phyloP scores from a whole-genome alignment of 1,139 yeast genomes.

The Candida sanyaensis region DNA sequence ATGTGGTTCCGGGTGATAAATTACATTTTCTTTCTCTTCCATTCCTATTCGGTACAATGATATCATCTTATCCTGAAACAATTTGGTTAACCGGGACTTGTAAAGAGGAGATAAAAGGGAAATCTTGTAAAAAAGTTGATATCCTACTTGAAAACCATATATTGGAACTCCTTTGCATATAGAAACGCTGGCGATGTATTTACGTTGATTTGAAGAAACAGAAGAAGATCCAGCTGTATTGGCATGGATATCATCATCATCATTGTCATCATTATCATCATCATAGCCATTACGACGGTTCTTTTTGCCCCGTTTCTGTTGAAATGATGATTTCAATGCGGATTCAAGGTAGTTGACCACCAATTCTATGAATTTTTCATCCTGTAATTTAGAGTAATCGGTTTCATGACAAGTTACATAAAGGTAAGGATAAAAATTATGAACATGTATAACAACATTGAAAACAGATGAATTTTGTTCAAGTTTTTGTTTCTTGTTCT shows the following conservation, averaged over 20 bases:
- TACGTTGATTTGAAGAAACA: conserved; percentile 15
- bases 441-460: conserved; percentile 62
- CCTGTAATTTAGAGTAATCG: conserved; percentile 13
- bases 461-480: conserved; percentile 14
- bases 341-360: conserved; percentile 22
- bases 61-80: conserved; percentile 55
- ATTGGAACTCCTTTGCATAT: conserved; percentile 78
- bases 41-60: conserved; percentile 9
- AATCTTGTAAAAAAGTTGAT: conserved; percentile 65
- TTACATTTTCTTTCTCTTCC: conserved; percentile 5
- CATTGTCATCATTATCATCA: conserved; percentile 8
- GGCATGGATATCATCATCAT: neutral
- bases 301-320: conserved; percentile 10
- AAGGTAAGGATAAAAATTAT: conserved; percentile 82
- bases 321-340: conserved; percentile 19
- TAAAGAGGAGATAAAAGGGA: conserved; percentile 65
- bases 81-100: conserved; percentile 56
- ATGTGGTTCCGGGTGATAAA: conserved; percentile 6
- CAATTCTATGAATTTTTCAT: conserved; percentile 12
- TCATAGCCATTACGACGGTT: conserved; percentile 15
- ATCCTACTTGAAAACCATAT: conserved; percentile 78
- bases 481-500: conserved; percentile 6
- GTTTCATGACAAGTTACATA: conserved; percentile 52
- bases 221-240: neutral
- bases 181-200: conserved; percentile 65